Evolutionary conservation across 768 basidiomycete genomes (phyloP), one percentile per base, ranked within the genome.

Genomic region (Pisolithus microcarpus): DNA sequence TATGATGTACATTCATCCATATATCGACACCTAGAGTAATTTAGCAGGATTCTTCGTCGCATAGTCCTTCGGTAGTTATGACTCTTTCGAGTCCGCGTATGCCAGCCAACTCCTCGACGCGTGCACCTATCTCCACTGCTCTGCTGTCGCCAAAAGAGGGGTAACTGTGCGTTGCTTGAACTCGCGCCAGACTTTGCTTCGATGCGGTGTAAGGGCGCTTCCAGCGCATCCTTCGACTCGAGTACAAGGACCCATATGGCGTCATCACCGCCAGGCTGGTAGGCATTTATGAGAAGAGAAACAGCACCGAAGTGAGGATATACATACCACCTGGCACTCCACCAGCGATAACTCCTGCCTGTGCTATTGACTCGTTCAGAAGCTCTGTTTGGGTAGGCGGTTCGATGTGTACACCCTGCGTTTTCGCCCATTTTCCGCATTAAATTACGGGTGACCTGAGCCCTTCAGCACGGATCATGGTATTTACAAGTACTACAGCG

Each of bases 221-320:
- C 71, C 8, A 74, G 67, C 38, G 71, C 68, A 44, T 69, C 66
- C 54, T 70, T 58, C 36, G 81, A 77, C 43, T 87, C 84, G 60
- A 87, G 77, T 16, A 93, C 80, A 15, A 99, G 79, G 5, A 99
- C 72, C 91, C 93, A 98, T 52, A 98, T 80, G 7, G 96, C 96
- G 63, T 99, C 96, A 66, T 89, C 98, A 2, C 96, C 96, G 9
- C 96, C 96, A n/a, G 48, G 96, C 96, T 97, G 57, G 49, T 13
- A 34, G 13, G 34, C 34, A 23, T 38, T 47, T 31, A 9, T 40
- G 7, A 56, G 39, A 56, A 49, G 31, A 48, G 44, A 18, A 26
- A 26, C 38, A n/a, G 26, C 28, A 23, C 31, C 18, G 10, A 43
- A 24, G 36, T 28, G 28, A 46, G 39, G 40, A 26, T 19, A 8